These are phyloP conservation scores for Lactifluus rugatus DNA, from an alignment of 768 basidiomycete species.

Conservation along the genomic window DNA sequence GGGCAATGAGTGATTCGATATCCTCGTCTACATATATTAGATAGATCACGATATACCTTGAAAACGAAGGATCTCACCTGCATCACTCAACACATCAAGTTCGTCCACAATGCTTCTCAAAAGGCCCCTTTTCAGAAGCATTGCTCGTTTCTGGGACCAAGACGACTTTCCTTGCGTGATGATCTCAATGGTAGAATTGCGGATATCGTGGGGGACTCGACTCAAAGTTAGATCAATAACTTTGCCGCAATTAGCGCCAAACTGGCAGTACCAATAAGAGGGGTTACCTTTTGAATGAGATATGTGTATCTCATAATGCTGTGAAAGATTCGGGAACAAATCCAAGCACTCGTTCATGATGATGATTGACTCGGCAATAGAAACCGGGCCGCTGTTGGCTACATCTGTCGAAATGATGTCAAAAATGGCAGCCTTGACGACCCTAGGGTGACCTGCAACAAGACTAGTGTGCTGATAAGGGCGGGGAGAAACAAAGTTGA, in stretches of 20 bases:
- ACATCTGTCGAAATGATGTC: constrained; percentile 78
- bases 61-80: constrained; percentile 30
- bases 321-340: constrained; percentile 58
- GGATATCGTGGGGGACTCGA: constrained; percentile 49
- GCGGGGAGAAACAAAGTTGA: background rate
- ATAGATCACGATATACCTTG: background rate
- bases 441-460: constrained; percentile 64
- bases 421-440: constrained; percentile 65
- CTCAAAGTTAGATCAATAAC: constrained; percentile 59
- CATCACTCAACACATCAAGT: constrained; percentile 58
- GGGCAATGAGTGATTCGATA: constrained; percentile 44
- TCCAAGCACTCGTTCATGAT: constrained; percentile 58
- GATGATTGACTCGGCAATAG: constrained; percentile 65
- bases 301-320: constrained; percentile 65
- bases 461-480: constrained; percentile 31
- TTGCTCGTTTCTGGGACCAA: constrained; percentile 56
- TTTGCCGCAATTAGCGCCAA: constrained; percentile 24
- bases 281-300: constrained; percentile 67
- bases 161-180: constrained; percentile 57
- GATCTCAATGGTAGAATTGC: constrained; percentile 51
- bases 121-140: constrained; percentile 61
- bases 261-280: background rate
- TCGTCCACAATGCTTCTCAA: constrained; percentile 61
- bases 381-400: constrained; percentile 50
- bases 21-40: constrained; percentile 41